These are phyloP conservation scores for Umbilicus rupestris DNA, from an alignment of 164 flowering plant species.

Conservation along the genomic window DNA sequence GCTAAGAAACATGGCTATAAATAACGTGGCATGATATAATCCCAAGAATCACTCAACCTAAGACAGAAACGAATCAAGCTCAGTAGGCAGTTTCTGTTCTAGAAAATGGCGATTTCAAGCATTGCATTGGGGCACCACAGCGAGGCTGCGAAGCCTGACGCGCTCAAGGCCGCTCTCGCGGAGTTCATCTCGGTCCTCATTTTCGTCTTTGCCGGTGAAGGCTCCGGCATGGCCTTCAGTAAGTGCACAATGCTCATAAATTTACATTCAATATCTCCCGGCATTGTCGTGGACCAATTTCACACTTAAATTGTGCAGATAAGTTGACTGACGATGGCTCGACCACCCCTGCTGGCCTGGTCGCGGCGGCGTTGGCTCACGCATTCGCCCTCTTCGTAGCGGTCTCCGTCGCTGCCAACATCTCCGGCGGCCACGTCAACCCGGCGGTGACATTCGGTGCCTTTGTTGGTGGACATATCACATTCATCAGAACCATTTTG, in stretches of 20 bases:
- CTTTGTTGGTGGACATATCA: slow-evolving; percentile 11
- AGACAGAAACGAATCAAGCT: neutral
- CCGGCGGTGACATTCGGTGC: slow-evolving; percentile 15
- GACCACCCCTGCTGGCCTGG: slow-evolving; percentile 12
- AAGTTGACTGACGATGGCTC: slow-evolving; percentile 10
- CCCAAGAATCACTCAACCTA: neutral
- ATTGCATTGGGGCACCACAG: slow-evolving; percentile 1
- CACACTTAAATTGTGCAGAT: no score
- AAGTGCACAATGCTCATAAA: neutral
- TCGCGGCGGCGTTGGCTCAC: slow-evolving; percentile 10
- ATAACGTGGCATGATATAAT: neutral
- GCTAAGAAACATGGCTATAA: neutral
- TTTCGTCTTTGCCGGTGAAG: slow-evolving; percentile 8
- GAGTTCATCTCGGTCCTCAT: slow-evolving; percentile 9
- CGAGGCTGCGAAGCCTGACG: slow-evolving; percentile 6
- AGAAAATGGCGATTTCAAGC: slow-evolving; percentile 4
- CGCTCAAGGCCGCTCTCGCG: slow-evolving; percentile 6
- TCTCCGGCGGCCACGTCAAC: slow-evolving; percentile 14
- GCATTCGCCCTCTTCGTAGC: slow-evolving; percentile 14
- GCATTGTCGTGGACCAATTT: no score
- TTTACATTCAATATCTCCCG: neutral
- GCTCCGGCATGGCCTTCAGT: slow-evolving; percentile 11
- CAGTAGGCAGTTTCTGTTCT: neutral
- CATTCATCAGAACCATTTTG: slow-evolving; percentile 10
- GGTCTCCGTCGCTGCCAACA: slow-evolving; percentile 10